Base-by-base conservation (phyloP, 2,329 filamentous ascomycete species). In the Aspergillus nomiae region DNA sequence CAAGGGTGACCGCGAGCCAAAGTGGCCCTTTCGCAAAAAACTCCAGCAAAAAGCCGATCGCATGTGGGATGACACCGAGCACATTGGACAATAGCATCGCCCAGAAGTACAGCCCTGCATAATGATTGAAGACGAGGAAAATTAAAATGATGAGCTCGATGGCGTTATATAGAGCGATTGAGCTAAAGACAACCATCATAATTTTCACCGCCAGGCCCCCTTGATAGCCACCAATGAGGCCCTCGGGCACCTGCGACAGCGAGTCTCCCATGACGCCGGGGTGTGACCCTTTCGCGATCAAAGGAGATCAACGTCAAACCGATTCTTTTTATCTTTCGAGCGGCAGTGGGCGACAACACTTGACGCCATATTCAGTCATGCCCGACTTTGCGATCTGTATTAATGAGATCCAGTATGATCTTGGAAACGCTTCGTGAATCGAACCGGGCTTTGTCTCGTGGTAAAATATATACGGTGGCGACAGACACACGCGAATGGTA, bases 101-200 rank as follows among this genome's bases (percentile, higher is more conserved):
- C 78, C 77, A 80, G 66, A 81, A 81, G 64, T 81, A 81, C 2
- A 80, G 69, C 4, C 77, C 77, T 19, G 65, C 67, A 43, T 76
- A 78, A 38, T 72, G 72, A 24, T 70, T 69, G 62, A 80, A 80
- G 2, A 74, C 78, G 53, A 73, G 67, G 51, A 80, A 76, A 36
- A 78, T 71, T 45, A 76, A 67, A 46, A 80, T 69, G 30, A 76
- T 71, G 4, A 81, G 68, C 68, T 81, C 80, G 53, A 80, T 41
- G 0, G 84, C 85, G 26, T 90, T 82, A 67, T 80, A 80, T 16
- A 75, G 63, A 14, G 78, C 75, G 26, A 86, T 78, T n/a, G 73
- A 68, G 34, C 69, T 72, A 63, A 77, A 76, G 12, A 74, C 72
- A 28, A 73, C 72, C 67, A 76, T 71, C 32, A 74, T 58, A 7